These are phyloP conservation scores for Endothia cerciana DNA, from an alignment of 2,329 filamentous ascomycete genomes.

Conservation along the genomic window DNA sequence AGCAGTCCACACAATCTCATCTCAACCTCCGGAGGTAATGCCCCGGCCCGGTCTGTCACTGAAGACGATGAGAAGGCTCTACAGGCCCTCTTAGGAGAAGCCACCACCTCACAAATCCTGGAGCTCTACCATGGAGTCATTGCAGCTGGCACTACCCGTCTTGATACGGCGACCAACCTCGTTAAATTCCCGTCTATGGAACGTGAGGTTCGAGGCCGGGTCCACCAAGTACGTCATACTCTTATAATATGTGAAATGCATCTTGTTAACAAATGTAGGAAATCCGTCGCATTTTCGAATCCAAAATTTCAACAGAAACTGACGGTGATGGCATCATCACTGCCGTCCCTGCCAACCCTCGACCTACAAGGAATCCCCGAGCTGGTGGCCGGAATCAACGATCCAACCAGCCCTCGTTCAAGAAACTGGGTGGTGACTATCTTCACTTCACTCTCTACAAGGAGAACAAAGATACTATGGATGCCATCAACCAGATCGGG, in stretches of 20 bases:
- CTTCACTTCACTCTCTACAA: constrained; percentile 93
- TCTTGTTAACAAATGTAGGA: constrained; percentile 40
- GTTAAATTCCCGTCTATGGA: constrained; percentile 49
- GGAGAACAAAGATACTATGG: constrained; percentile 97
- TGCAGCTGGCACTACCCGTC: constrained; percentile 34
- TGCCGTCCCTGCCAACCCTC: constrained; percentile 60
- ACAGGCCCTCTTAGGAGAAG: constrained; percentile 43
- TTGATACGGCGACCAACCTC: constrained; percentile 36
- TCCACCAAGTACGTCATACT: constrained; percentile 50
- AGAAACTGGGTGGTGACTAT: constrained; percentile 66
- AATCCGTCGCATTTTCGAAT: constrained; percentile 80
- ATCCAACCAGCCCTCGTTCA: constrained; percentile 25
- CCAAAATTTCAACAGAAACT: constrained; percentile 76
- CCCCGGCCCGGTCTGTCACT: constrained; percentile 32
- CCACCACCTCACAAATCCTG: constrained; percentile 46
- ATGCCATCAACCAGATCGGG: constrained; percentile 77
- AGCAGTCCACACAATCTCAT: constrained; percentile 33
- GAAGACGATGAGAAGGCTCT: constrained; percentile 43
- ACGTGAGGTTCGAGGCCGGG: constrained; percentile 48
- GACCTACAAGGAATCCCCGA: constrained; percentile 44
- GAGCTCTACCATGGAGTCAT: constrained; percentile 44
- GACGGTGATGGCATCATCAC: constrained; percentile 61
- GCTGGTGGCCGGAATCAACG: constrained; percentile 35
- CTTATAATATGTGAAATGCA: not conserved
- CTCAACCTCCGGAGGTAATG: constrained; percentile 11